Percentiles rank a stretch among this genome's conserved stretches.
phyloP scores from a whole-genome alignment of 2,329 filamentous ascomycete genomes.

The Thielaviopsis ethacetica region DNA sequence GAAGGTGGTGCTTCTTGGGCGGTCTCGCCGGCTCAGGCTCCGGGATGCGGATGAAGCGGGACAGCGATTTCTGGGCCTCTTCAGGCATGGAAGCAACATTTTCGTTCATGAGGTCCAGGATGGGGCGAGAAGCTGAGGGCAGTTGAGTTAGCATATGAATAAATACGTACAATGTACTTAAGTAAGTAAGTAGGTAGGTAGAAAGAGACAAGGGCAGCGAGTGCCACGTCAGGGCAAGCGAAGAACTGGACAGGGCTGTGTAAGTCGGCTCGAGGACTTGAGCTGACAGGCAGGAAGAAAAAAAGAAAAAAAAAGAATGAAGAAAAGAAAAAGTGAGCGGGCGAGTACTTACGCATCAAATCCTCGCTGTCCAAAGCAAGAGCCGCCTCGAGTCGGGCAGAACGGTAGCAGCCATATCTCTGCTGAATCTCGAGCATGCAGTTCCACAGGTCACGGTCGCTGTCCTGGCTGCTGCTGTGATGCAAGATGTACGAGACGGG shows the following conservation, averaged over 20 bases:
- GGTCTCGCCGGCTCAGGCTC: conserved; percentile 8
- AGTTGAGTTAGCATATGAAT: neutral
- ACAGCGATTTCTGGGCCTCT: conserved; percentile 14
- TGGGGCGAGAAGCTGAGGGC: conserved; percentile 14
- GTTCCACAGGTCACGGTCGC: conserved; percentile 23
- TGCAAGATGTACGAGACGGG: neutral
- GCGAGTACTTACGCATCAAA: conserved; percentile 27
- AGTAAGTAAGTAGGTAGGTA: too few species aligned
- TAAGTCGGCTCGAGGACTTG: neutral
- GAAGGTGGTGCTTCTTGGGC: conserved; percentile 13
- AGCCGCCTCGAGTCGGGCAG: conserved; percentile 31
- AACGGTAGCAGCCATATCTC: conserved; percentile 32
- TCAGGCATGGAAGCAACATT: conserved; percentile 15
- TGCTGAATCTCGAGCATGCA: conserved; percentile 33
- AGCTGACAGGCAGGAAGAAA: neutral
- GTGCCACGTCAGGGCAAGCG: neutral
- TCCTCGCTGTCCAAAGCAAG: conserved; percentile 23
- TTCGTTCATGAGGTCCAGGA: conserved; percentile 16
- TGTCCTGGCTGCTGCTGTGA: neutral
- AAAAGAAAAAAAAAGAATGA: neutral
- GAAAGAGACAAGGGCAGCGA: neutral
- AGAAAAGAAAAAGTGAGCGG: neutral
- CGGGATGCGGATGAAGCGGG: conserved; percentile 12
- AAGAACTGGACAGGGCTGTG: neutral
- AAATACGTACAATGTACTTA: too few species aligned